Base-by-base conservation (phyloP, 805 yeast species). In the Lipomyces starkeyi region DNA sequence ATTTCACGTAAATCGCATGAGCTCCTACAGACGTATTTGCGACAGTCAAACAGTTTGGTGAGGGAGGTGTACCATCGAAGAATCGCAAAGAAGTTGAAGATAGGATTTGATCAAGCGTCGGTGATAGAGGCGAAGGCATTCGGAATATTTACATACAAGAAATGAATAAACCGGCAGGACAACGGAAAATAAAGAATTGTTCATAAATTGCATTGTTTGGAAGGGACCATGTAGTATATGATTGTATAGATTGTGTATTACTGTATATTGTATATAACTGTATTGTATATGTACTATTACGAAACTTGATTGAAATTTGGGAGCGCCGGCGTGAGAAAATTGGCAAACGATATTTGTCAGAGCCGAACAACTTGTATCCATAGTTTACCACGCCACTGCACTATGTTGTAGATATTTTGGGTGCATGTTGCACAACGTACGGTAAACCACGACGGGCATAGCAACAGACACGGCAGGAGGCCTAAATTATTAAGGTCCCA, bases 21-120 rank as follows among this genome's bases (percentile, higher is more conserved):
- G n/a, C 14, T 57, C 9, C 40, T 32, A 22, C 25, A 22, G 22
- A 29, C n/a, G 17, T 29, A 25, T 13, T 13, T 57, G 25, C 35
- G 43, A 57, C 35, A 32, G 37, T 32, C 59, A 13, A 20, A 22
- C 25, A 29, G 27, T n/a, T 43, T 57, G 8, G 25, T 25, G 37
- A 20, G 37, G 14, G 34, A 34, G n/a, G 37, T 57, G 25, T 32
- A 20, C 22, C 17, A 29, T n/a, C 59, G 17, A 34, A 57, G 34
- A 29, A 57, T 29, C 47, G 37, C 37, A 17, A 29, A 22, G 40
- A 57, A 57, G n/a, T n/a, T 13, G 47, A 29, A 20, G 7, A 6
- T 20, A 27, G 59, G 59, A 57, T 57, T 57, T 25, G 35, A 25
- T 25, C 49, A 17, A 43, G 49, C 49, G 49, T 43, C 49, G 22